Evolutionary conservation across 257 asterid genomes (phyloP), one percentile per base, ranked within the genome.

Genomic region (Nicotiana benthamiana): DNA sequence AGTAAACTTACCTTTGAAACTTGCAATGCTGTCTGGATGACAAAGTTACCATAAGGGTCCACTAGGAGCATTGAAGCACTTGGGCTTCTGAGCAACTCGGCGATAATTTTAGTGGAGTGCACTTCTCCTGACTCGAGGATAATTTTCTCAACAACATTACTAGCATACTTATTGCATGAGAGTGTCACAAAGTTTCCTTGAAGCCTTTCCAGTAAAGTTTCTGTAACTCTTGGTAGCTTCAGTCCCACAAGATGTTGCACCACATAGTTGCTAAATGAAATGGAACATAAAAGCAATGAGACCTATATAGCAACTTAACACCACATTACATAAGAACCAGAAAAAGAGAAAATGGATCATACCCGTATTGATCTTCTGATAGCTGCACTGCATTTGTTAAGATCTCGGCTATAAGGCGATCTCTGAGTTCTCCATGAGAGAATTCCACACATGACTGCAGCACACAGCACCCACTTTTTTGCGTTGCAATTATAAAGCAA

Each of bases 281-380:
- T 82, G 78, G 48, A 84, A 74, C 51, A 24, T 6, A 75, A 61
- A 61, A 75, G 20, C 20, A 16, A 9, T 12, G 34, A 54, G 79
- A 16, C 74, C 75, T 20, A 28, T 48, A 68, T 18, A 18, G 62
- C 3, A 54, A 54, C 61, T 13, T 74, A 24, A 46, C 40, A n/a
- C 46, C 48, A 78, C 62, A 43, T 48, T 4, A 77, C 20, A 5
- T 53, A 79, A 78, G 40, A 72, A 75, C 75, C 15, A 8, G 59
- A 1, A 32, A 80, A 28, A 20, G 52, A 18, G 64, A 80, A 79
- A 26, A 66, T 24, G 77, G 65, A 77, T 57, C 75, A 32, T 83
- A 94, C 98, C 98, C 98, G n/a, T 81, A 93, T 64, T 89, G 94
- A 88, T 92, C 93, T 60, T 87, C 89, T 15, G 97, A 86, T 28